Evolutionary conservation across 345 rosid genomes (phyloP).

Genomic region (Luvunga scandens): DNA sequence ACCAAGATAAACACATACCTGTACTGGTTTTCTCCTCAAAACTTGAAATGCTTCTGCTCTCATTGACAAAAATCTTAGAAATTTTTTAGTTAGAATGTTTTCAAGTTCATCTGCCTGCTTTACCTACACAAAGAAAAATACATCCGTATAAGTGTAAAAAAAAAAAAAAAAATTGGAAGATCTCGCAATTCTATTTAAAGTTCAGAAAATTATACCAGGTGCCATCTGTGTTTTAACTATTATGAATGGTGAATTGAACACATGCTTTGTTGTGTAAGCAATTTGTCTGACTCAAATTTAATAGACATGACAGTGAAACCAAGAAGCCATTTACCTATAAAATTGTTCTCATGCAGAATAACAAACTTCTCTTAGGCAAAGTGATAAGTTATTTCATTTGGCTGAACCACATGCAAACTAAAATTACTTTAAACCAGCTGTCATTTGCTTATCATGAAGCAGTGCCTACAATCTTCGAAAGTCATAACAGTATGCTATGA

Average conservation of each 20-base stretch:
- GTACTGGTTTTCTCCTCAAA: conserved; percentile 91
- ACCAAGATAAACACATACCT: conserved; percentile 38
- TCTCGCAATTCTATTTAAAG: background rate
- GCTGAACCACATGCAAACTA: background rate
- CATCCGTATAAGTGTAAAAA: background rate
- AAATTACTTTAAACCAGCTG: background rate
- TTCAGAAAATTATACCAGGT: background rate
- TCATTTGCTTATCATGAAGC: background rate
- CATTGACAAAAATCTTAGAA: conserved; percentile 97
- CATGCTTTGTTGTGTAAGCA: background rate
- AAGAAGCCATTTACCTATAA: background rate
- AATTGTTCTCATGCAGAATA: background rate
- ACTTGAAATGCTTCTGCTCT: conserved; percentile 99
- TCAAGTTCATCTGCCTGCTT: conserved; percentile 98
- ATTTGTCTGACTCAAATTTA: background rate
- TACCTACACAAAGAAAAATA: conserved; percentile 46
- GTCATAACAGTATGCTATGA: background rate
- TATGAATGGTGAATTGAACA: background rate
- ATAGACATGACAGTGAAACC: background rate
- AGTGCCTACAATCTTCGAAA: background rate
- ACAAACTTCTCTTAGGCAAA: background rate
- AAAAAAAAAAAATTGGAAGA: conserved; percentile 13
- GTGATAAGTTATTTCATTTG: background rate
- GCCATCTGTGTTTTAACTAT: background rate
- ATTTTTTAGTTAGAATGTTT: conserved; percentile 86